These are phyloP conservation scores for Hypoxylon cercidicola DNA, from an alignment of 495 filamentous ascomycete genomes.

Conservation along the genomic window DNA sequence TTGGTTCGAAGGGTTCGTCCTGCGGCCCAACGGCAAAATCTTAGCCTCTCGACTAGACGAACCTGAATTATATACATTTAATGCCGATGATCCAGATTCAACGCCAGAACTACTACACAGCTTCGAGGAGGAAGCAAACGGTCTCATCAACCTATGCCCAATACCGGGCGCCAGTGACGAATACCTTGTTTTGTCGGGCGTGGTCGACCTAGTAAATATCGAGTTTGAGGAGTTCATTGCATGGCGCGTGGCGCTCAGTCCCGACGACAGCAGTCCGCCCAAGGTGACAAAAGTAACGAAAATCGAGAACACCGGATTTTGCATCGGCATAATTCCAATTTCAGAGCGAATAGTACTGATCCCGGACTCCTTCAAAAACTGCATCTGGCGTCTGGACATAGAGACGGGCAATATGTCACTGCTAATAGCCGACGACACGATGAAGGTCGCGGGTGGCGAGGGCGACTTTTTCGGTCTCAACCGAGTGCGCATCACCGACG, in stretches of 20 bases:
- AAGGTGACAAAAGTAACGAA: constrained; percentile 32
- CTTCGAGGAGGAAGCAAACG: constrained; percentile 41
- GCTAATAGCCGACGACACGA: constrained; percentile 36
- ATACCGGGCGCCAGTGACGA: constrained; percentile 41
- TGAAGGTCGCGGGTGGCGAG: constrained; percentile 31
- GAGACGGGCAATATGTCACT: constrained; percentile 30
- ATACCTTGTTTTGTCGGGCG: constrained; percentile 38
- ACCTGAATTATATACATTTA: constrained; percentile 46
- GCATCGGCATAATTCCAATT: constrained; percentile 34
- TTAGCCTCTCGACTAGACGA: constrained; percentile 44
- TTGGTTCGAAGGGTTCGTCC: constrained; percentile 45
- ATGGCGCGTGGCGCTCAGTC: constrained; percentile 44
- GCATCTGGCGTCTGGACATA: constrained; percentile 44
- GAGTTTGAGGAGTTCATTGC: constrained; percentile 34
- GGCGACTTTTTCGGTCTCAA: constrained; percentile 44
- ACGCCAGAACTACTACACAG: constrained; percentile 38
- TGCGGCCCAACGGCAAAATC: constrained; percentile 45
- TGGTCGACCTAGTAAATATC: constrained; percentile 36
- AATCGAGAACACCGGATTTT: constrained; percentile 31
- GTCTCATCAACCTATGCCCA: constrained; percentile 39
- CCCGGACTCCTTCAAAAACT: constrained; percentile 36
- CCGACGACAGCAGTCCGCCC: constrained; percentile 38
- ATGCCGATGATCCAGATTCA: constrained; percentile 38
- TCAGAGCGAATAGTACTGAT: constrained; percentile 39
- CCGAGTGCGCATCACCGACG: constrained; percentile 34